Base-by-base conservation (phyloP, 345 rosid species). In the Acer yangbiense region DNA sequence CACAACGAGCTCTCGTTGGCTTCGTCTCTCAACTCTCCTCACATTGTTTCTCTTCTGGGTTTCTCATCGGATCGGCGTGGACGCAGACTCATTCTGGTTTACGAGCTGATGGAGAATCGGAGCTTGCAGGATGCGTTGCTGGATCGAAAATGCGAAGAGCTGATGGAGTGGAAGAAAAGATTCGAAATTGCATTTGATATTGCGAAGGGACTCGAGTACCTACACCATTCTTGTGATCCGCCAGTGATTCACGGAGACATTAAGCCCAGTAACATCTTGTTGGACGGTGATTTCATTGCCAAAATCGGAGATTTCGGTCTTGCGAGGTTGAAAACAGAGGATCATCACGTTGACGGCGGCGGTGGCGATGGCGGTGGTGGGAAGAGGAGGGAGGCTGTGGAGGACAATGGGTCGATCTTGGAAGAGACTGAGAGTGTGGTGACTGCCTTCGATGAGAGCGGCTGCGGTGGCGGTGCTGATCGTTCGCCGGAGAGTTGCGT, bases 291-390 rank as follows among this genome's bases (percentile, higher is more conserved):
- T 76, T 91, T 91, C 77, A 88, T 79, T 18, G 93, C 93, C 12
- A 91, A 90, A 76, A 89, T 91, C 8, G 92, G 93, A 17, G 96
- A 91, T 85, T 91, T 91, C n/a, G 96, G 93, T 14, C 88, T 91
- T 1, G 93, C 93, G 14, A 88, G 96, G 73, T 70, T 90, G 76
- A 90, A 88, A 76, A 85, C 83, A 0, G 93, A 86, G 78, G 88
- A 85, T 85, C 71, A 85, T 85, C 71, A 69, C 62, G 72, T 68
- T 65, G 82, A 79, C 78, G 87, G 76, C 68, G 27, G 27, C 27
- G 81, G 76, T 7, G 86, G 39, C 6, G 39, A 79, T 7, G 86
- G 78, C 6, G 76, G 78, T 8, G 76, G 65, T 10, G 74, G 50
- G 72, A 79, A 65, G 41, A 84, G 70, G 54, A 84, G 69, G 52